Conservation (phyloP, 2,329 filamentous ascomycete genomes). For the Rosellinia necatrix region DNA sequence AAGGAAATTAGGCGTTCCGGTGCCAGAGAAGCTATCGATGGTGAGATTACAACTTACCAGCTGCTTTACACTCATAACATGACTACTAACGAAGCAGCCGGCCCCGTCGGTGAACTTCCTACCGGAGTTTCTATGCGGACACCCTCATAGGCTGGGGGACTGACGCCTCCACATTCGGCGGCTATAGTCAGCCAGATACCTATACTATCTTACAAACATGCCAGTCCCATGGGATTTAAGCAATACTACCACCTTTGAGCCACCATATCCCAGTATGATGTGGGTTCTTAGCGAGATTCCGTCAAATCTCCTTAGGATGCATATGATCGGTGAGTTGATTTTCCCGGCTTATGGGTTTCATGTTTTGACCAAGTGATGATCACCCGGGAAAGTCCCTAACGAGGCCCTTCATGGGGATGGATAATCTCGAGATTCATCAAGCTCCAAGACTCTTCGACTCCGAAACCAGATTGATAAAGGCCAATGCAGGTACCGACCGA, state of each 20-base stretch:
- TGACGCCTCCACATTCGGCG: too few species aligned
- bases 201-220: background rate
- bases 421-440: too few species aligned
- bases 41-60: background rate
- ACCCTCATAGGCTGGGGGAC: too few species aligned
- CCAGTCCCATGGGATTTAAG: constrained; percentile 6
- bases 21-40: background rate
- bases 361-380: background rate
- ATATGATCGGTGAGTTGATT: background rate
- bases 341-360: background rate
- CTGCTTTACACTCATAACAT: background rate
- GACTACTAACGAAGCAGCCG: too few species aligned
- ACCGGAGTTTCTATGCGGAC: constrained; percentile 8
- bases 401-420: too few species aligned
- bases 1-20: constrained; percentile 13
- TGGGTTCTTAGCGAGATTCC: constrained; percentile 2
- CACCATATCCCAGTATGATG: too few species aligned
- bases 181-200: background rate
- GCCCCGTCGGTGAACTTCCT: background rate
- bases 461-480: too few species aligned
- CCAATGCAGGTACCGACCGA: background rate
- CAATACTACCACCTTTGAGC: too few species aligned
- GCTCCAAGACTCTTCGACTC: too few species aligned
- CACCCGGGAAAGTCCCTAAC: background rate
- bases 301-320: constrained; percentile 4